These are phyloP conservation scores for Phytophthora pinifolia DNA, from an alignment of 352 stramenopile genomes.

Conservation along the genomic window DNA sequence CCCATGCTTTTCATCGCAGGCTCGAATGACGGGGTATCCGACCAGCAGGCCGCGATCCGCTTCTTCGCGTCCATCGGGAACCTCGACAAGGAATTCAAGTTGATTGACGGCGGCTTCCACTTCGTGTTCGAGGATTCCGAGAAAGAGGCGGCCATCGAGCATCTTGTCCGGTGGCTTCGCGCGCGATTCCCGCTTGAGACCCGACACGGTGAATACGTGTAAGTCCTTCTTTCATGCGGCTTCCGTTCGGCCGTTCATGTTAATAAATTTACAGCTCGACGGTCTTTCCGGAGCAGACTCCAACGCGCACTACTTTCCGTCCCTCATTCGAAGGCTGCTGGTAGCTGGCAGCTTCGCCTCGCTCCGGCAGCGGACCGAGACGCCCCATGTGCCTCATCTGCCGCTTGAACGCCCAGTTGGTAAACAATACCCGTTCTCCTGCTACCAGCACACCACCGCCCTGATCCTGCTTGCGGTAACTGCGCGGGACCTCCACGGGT, in stretches of 20 bases:
- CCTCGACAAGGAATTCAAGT: constrained; percentile 54
- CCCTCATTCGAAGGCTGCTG: not conserved
- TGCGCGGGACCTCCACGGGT: constrained; percentile 33
- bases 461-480: constrained; percentile 32
- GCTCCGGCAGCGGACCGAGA: constrained; percentile 27
- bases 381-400: constrained; percentile 17
- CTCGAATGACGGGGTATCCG: constrained; percentile 48
- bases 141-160: constrained; percentile 18
- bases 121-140: constrained; percentile 58
- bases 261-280: constrained; percentile 40
- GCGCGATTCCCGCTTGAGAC: constrained; percentile 25
- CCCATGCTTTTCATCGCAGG: constrained; percentile 45
- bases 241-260: constrained; percentile 8
- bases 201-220: constrained; percentile 4
- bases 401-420: constrained; percentile 35
- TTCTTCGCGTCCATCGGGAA: constrained; percentile 45
- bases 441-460: constrained; percentile 34
- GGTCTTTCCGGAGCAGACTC: constrained; percentile 23
- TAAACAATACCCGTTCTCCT: constrained; percentile 34
- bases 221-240: not conserved
- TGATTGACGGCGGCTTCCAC: constrained; percentile 52
- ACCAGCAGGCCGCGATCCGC: constrained; percentile 26
- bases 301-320: not conserved
- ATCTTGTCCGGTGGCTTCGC: constrained; percentile 25
- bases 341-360: not conserved